phyloP scores from a whole-genome alignment of 2,329 filamentous ascomycete genomes.

The Cryphonectria carpinicola region DNA sequence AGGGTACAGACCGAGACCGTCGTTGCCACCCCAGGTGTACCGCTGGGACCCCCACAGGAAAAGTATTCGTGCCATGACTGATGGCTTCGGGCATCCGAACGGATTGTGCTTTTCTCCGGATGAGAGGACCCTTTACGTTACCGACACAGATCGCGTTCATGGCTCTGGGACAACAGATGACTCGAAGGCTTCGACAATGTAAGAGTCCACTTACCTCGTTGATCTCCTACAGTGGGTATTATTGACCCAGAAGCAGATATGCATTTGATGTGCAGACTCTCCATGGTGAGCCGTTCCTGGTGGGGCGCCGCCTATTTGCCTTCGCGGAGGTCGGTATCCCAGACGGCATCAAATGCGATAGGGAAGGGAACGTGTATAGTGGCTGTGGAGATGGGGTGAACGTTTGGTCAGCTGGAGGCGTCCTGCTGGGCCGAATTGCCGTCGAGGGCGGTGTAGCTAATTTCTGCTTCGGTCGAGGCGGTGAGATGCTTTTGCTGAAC shows the following conservation, averaged over 20 bases:
- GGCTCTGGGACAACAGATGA: conserved; percentile 40
- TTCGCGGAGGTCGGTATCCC: conserved; percentile 53
- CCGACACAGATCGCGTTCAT: conserved; percentile 45
- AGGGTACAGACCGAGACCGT: conserved; percentile 47
- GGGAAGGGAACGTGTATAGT: conserved; percentile 52
- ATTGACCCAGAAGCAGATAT: conserved; percentile 34
- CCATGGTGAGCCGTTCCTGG: conserved; percentile 43
- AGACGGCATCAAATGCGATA: conserved; percentile 51
- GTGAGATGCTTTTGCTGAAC: conserved; percentile 51
- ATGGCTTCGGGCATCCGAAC: conserved; percentile 52
- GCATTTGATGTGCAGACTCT: conserved; percentile 39
- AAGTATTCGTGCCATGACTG: conserved; percentile 48
- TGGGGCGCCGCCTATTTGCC: conserved; percentile 55
- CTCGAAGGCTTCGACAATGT: conserved; percentile 36
- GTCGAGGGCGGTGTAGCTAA: conserved; percentile 49
- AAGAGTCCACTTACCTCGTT: conserved; percentile 14
- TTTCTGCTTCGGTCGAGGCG: conserved; percentile 51
- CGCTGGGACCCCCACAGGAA: conserved; percentile 41
- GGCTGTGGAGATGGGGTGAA: conserved; percentile 54
- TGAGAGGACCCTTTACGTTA: conserved; percentile 49
- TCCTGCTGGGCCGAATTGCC: conserved; percentile 50
- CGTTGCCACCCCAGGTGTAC: conserved; percentile 53
- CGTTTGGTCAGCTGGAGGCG: conserved; percentile 51
- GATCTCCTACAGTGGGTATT: not conserved
- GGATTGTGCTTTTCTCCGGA: conserved; percentile 52